Evolutionary conservation across 129 eudicot species (phyloP), one percentile per base, ranked within the genome.

Genomic region (Pseudognaphalium luteoalbum): DNA sequence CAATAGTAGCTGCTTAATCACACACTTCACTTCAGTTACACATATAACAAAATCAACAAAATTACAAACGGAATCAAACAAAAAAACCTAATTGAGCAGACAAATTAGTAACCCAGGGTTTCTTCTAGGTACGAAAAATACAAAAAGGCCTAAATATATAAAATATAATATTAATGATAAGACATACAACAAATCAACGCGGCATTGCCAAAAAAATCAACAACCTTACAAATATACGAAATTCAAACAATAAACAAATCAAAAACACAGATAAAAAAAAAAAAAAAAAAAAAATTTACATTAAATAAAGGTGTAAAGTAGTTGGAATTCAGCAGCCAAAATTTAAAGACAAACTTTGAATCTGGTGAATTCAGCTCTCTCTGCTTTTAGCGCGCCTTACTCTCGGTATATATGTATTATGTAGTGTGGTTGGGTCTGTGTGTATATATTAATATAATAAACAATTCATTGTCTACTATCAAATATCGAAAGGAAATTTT

Each of bases 131-230:
- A 78, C 61, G 35, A 80, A 65, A 57, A 39, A 52, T 72, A 56
- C 73, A 79, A 73, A 73, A 80, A 32, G 7, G 7, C 56, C 25
- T 68, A 25, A 10, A 71, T 19, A 50, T 14, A 50, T 50, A 17
- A 4, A 0, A 15, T 4, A 16, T 29, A 80, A 73, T 68, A 73
- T 66, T 63, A 4, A 16, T 29, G 73, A 73, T 68, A 73, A 73
- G 80, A 80, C 83, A 74, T 15, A 10, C 7, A 80, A 80, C 65
- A 66, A 58, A 73, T 66, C 83, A 80, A 80, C 83, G 83, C 83
- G 83, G 74, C 73, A 79, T 79, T 79, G 74, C 63, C 63, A 21
- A 39, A 79, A 72, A 54, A 74, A 6, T 19, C 3, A 32, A 59
- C 54, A 28, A 20, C 73, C 61, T 57, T 32, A 62, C 41, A 28